Evolutionary conservation across 2,329 filamentous ascomycete species (phyloP).

Genomic region (Botrytis tulipae): DNA sequence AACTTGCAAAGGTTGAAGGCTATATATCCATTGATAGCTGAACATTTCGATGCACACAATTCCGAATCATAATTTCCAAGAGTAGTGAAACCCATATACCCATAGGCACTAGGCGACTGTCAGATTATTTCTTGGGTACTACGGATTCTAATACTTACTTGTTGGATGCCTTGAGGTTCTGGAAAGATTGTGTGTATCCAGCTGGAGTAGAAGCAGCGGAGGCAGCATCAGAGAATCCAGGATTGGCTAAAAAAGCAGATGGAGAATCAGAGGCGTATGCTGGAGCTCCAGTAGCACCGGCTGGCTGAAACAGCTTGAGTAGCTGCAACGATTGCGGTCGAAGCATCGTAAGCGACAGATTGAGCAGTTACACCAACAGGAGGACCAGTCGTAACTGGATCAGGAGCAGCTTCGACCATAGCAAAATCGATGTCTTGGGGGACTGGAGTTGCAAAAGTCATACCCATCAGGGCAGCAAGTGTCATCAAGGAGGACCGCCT

Average conservation of each 20-base stretch:
- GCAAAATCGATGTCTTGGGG: not conserved
- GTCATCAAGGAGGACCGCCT: not conserved
- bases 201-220: not conserved
- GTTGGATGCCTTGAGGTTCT: not conserved
- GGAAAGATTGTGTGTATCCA: not conserved
- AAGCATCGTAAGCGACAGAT: not conserved
- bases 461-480: not conserved
- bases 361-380: not conserved
- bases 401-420: not conserved
- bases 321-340: not conserved
- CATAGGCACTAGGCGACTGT: not conserved
- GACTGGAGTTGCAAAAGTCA: not conserved
- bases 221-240: not conserved
- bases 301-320: not conserved
- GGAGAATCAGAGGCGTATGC: not conserved
- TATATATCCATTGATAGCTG: not conserved
- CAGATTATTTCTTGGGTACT: accelerated
- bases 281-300: not conserved
- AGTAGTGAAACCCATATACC: not conserved
- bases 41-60: not conserved
- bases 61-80: not conserved
- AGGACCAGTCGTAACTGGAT: not conserved
- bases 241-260: not conserved
- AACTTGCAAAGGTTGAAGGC: not conserved
- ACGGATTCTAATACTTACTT: not conserved